Evolutionary conservation across 768 basidiomycete species (phyloP), one percentile per base, ranked within the genome.

Genomic region (Boletus subparvulus): DNA sequence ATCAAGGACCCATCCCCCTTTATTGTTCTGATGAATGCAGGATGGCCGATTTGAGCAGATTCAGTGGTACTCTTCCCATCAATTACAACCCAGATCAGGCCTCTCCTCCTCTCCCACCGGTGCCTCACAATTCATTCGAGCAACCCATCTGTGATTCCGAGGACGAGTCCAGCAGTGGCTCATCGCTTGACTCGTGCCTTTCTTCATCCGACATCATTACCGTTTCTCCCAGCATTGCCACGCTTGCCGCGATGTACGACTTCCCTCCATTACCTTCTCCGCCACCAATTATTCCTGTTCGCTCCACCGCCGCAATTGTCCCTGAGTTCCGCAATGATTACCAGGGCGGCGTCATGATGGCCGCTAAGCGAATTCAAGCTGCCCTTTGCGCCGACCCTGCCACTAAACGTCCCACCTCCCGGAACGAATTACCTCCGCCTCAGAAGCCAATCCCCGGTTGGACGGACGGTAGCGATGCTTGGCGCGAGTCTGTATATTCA

Each of bases 11-110:
- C n/a, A 84, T 82, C 1, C 90, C 90, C 19, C 80, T 92, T 56
- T 92, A 93, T 74, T 93, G 90, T 73, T 92, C 90, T 1, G 87
- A 90, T 59, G 81, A 86, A 65, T 93, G 90, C 68, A 78, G 82
- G 57, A 69, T 85, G 41, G 73, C 74, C 40, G 90, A 92, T 69
- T 67, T 85, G 62, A 75, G 76, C 64, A 69, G 69, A 63, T 65
- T 64, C 28, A 68, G 75, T 39, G 74, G 74, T 36, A 73, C 68
- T 49, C 72, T 80, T 46, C 76, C 77, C 51, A 74, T 78, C 65
- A 68, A 80, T 60, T 82, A 77, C 68, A 69, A 82, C 61, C 83
- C 82, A 30, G 71, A 75, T 59, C 75, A 75, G 24, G 69, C 75
- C 13, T 73, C 74, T 2, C 76, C 78, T 8, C 72, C 69, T 9